Conservation (phyloP, 805 yeast genomes). For the Lipomyces japonicus region DNA sequence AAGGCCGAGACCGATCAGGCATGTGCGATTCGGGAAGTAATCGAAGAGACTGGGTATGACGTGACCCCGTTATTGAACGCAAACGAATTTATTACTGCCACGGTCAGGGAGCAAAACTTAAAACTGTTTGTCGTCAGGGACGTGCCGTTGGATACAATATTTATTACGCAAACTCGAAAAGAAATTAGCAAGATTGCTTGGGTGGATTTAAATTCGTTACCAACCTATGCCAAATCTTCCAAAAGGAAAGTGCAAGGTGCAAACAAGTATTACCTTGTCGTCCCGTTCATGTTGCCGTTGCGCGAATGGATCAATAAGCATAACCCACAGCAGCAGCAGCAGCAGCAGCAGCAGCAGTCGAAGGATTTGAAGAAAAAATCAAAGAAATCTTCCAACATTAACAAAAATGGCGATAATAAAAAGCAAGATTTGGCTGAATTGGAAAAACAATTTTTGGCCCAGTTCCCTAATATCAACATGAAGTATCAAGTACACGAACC, state of each 20-base stretch:
- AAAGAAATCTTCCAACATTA: too few species aligned
- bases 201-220: conserved; percentile 35
- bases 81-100: conserved; percentile 74
- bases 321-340: conserved; percentile 3
- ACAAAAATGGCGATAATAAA: too few species aligned
- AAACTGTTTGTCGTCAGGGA: conserved; percentile 73
- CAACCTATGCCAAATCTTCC: conserved; percentile 32
- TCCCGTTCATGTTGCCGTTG: conserved; percentile 39
- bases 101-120: conserved; percentile 76
- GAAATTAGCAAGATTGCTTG: conserved; percentile 58
- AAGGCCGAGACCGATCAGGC: conserved; percentile 83
- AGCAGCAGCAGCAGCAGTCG: neutral
- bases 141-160: conserved; percentile 71
- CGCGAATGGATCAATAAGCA: conserved; percentile 35
- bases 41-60: conserved; percentile 92
- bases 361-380: neutral
- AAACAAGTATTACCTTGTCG: conserved; percentile 37
- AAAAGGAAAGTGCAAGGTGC: conserved; percentile 3
- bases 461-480: neutral
- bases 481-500: neutral
- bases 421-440: neutral
- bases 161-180: conserved; percentile 77
- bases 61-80: conserved; percentile 63
- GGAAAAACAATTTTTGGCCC: neutral
- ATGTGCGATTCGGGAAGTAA: conserved; percentile 89